Percentiles rank a stretch among this genome's conserved stretches.
phyloP scores from a whole-genome alignment of 768 basidiomycete genomes.

The Xerocomus potaroensis region DNA sequence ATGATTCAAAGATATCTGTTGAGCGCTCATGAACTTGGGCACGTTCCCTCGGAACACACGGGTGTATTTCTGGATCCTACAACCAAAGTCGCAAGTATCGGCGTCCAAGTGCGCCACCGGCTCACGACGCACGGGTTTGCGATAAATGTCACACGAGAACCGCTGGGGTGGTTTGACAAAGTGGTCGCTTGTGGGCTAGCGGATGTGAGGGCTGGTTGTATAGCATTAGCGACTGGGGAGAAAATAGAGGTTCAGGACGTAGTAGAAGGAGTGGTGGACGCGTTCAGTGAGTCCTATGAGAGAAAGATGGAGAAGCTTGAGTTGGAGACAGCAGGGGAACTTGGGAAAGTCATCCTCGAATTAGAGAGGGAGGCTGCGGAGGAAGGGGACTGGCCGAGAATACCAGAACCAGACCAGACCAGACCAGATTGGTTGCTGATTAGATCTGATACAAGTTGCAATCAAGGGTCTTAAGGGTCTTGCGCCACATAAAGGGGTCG shows the following conservation, averaged over 20 bases:
- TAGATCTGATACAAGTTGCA: no score
- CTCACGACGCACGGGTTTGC: conserved; percentile 95
- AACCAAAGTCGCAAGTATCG: conserved; percentile 92
- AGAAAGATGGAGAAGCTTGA: conserved; percentile 47
- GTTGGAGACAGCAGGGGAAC: conserved; percentile 39
- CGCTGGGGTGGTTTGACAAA: conserved; percentile 78
- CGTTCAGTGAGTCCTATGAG: conserved; percentile 45
- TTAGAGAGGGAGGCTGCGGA: conserved; percentile 43
- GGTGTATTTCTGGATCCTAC: conserved; percentile 81
- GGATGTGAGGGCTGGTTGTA: conserved; percentile 74
- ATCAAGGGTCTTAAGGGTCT: no score
- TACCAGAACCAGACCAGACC: conserved; percentile 6
- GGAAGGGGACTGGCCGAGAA: conserved; percentile 40
- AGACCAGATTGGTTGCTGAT: no score
- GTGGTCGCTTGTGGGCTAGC: conserved; percentile 89
- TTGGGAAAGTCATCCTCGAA: conserved; percentile 43
- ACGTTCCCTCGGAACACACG: conserved; percentile 71
- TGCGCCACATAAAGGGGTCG: no score
- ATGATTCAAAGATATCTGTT: conserved; percentile 60
- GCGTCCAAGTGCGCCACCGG: conserved; percentile 92
- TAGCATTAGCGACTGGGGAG: conserved; percentile 44
- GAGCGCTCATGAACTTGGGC: conserved; percentile 53
- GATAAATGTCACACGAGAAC: conserved; percentile 82
- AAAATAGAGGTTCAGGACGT: conserved; percentile 45
- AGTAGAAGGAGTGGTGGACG: conserved; percentile 44